These are phyloP conservation scores for Ambrosiella xylebori DNA, from an alignment of 2,329 filamentous ascomycete genomes.

Conservation along the genomic window DNA sequence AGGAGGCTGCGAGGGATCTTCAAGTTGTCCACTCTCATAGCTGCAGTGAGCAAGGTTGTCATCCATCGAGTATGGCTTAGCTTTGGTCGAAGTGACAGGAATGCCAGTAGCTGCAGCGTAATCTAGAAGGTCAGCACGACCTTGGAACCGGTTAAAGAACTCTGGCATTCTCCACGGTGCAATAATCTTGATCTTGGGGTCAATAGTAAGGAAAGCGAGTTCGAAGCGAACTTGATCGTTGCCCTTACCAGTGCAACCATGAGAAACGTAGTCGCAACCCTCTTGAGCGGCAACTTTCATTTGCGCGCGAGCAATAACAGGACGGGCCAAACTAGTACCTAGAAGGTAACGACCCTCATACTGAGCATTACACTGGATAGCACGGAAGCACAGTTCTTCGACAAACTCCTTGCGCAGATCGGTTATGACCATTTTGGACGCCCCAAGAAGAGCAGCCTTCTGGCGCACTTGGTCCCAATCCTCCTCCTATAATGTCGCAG, in stretches of 20 bases:
- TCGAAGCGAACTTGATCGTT: constrained; percentile 24
- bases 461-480: constrained; percentile 21
- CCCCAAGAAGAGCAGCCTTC: constrained; percentile 24
- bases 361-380: constrained; percentile 49
- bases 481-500: constrained; percentile 4
- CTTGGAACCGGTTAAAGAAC: constrained; percentile 54
- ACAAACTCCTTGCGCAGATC: constrained; percentile 56
- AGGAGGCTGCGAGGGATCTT: constrained; percentile 38
- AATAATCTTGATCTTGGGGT: constrained; percentile 53
- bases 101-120: constrained; percentile 51
- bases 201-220: constrained; percentile 26
- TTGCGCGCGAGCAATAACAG: constrained; percentile 46
- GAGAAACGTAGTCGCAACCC: constrained; percentile 17
- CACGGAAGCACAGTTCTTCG: constrained; percentile 58
- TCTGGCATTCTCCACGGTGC: constrained; percentile 56
- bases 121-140: constrained; percentile 55
- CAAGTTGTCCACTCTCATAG: constrained; percentile 63
- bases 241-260: constrained; percentile 44
- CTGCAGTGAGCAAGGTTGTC: constrained; percentile 60
- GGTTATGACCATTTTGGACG: constrained; percentile 29
- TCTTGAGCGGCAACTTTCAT: constrained; percentile 27
- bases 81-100: constrained; percentile 55
- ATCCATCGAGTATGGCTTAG: constrained; percentile 48
- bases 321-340: constrained; percentile 42
- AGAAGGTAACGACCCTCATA: constrained; percentile 35